Conservation (phyloP, 2,329 filamentous ascomycete species). For the Colletotrichum tofieldiae region DNA sequence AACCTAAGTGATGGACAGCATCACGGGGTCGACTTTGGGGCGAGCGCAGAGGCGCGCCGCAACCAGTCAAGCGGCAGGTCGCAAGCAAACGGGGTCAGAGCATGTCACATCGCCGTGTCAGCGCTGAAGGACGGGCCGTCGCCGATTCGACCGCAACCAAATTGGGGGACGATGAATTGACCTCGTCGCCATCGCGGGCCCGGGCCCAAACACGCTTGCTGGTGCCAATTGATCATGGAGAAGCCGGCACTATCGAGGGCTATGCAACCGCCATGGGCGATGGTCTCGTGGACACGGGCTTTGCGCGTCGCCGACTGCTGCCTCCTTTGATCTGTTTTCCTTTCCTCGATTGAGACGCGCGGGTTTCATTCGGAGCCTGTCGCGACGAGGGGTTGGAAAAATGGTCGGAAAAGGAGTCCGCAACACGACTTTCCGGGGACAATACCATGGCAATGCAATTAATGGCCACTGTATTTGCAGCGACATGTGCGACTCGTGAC, state of each 20-base stretch:
- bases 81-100: constrained; percentile 35
- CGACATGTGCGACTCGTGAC: constrained; percentile 37
- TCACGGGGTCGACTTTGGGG: constrained; percentile 50
- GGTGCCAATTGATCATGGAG: constrained; percentile 24
- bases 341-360: constrained; percentile 6
- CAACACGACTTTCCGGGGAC: constrained; percentile 19
- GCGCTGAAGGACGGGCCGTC: constrained; percentile 40
- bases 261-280: constrained; percentile 38
- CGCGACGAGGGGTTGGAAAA: background rate
- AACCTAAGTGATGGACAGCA: constrained; percentile 45
- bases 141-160: constrained; percentile 42
- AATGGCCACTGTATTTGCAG: constrained; percentile 34
- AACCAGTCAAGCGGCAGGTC: constrained; percentile 42
- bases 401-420: constrained; percentile 1
- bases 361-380: constrained; percentile 6
- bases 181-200: constrained; percentile 37
- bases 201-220: constrained; percentile 28
- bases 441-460: constrained; percentile 36
- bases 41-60: constrained; percentile 31
- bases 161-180: constrained; percentile 37
- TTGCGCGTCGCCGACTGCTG: constrained; percentile 11
- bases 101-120: constrained; percentile 45
- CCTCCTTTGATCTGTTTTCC: background rate
- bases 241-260: constrained; percentile 37
- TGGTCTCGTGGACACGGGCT: constrained; percentile 37